These are phyloP conservation scores for Trypanosoma melophagium DNA, from an alignment of 208 protist species.

Conservation along the genomic window DNA sequence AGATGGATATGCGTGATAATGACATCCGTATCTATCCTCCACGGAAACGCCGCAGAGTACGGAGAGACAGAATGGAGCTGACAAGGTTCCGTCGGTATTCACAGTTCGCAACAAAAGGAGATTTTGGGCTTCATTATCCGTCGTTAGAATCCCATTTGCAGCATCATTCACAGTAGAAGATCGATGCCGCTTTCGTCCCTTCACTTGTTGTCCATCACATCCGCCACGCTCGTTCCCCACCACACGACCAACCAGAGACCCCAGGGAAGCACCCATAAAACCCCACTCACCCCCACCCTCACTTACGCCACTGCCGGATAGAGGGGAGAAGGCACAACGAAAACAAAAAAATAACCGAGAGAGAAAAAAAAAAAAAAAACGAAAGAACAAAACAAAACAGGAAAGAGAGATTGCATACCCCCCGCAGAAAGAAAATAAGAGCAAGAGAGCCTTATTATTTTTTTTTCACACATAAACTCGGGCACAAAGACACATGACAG, in stretches of 20 bases:
- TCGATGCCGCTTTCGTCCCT: background rate
- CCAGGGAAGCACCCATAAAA: conserved; percentile 4
- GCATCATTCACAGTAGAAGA: background rate
- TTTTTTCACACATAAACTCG: too few species aligned
- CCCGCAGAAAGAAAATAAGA: background rate
- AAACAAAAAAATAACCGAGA: conserved; percentile 2
- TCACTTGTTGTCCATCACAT: background rate
- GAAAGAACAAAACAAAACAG: conserved; percentile 7
- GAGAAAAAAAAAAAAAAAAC: conserved; percentile 7
- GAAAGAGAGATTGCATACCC: conserved; percentile 6
- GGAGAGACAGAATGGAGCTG: conserved; percentile 35
- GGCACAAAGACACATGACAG: too few species aligned
- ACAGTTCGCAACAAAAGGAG: conserved; percentile 29
- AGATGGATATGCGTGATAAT: conserved; percentile 67
- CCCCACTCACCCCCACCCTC: background rate
- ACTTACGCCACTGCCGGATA: background rate
- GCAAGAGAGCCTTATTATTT: too few species aligned
- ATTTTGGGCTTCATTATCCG: background rate
- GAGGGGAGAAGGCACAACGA: conserved; percentile 8
- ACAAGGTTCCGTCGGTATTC: conserved; percentile 4
- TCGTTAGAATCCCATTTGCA: too few species aligned
- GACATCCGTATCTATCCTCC: conserved; percentile 59
- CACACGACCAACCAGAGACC: background rate
- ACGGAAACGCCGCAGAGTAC: conserved; percentile 41
- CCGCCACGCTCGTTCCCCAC: background rate